Base-by-base conservation (phyloP, 2,329 filamentous ascomycete species). In the Fonsecaea pugnacius region DNA sequence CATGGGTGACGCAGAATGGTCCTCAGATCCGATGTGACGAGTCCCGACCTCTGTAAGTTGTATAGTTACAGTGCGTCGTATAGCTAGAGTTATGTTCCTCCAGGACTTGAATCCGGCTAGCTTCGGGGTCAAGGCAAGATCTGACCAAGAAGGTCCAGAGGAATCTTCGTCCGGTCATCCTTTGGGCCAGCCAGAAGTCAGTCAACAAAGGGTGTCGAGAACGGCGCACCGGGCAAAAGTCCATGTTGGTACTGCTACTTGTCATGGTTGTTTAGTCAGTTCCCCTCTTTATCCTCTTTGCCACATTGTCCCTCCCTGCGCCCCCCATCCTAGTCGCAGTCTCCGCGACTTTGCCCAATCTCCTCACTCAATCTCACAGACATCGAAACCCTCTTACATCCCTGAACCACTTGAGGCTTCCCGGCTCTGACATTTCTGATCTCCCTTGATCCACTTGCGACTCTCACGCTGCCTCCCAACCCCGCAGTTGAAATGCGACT, bases 401-500 rank as follows among this genome's bases (percentile, higher is more conserved):
- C 54, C 35, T 35, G n/a, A 21, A n/a, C 35, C 55, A 30, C 27
- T 30, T 30, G 27, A 30, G 27, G 27, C 27, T 30, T 18, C 33
- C 27, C 40, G 16, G 35, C 24, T 58, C 38, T 50, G 16, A 12
- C 38, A 48, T 5, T 33, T 56, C 16, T 32, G 55, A 48, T 52
- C 53, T 63, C 65, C 62, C 43, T 65, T 67, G 51, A 51, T 62
- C 66, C 65, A 59, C 30, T 52, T 59, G 18, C 38, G 18, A 36
- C 33, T 48, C 33, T 9, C 21, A 16, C 9, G 3, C 48, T 21
- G 14, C 8, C 35, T 40, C 32, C 14, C n/a, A 36, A 59, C 57
- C 57, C 57, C 57, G 57, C 57, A 59, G 57, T 51, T 59, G 56
- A 21, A n/a, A 24, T 30, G 56, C 38, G 43, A 6, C 43, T 48